These are phyloP conservation scores for Sugiyamaella xylanicola DNA, from an alignment of 1,139 yeast genomes.

Conservation along the genomic window DNA sequence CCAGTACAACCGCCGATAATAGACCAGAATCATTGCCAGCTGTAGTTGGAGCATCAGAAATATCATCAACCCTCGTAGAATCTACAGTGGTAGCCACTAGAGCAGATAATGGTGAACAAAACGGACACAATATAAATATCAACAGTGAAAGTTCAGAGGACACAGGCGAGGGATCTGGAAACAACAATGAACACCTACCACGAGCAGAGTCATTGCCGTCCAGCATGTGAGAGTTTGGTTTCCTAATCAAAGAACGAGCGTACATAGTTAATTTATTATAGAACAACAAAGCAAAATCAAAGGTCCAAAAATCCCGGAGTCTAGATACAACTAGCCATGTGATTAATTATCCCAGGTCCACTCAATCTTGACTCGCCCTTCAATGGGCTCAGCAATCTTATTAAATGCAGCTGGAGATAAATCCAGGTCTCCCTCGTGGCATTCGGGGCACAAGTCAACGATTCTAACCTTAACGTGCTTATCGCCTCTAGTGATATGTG, in stretches of 20 bases:
- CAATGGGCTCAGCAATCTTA: constrained; percentile 47
- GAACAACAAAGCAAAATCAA: background rate
- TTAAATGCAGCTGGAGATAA: constrained; percentile 56
- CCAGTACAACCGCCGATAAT: no score
- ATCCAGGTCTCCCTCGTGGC: constrained; percentile 51
- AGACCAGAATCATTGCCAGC: background rate
- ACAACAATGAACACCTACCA: constrained; percentile 1
- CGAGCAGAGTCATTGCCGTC: background rate
- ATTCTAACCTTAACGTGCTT: constrained; percentile 53
- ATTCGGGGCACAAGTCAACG: constrained; percentile 56
- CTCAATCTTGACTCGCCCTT: constrained; percentile 50
- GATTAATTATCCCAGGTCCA: constrained; percentile 46
- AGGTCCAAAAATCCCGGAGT: background rate
- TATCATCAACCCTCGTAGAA: background rate
- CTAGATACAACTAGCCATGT: background rate
- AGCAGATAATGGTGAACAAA: background rate
- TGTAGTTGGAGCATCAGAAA: background rate
- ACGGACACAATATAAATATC: background rate
- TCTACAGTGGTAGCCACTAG: background rate
- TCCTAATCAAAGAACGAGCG: background rate
- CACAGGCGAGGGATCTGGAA: background rate
- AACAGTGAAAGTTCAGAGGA: background rate
- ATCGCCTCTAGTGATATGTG: constrained; percentile 48
- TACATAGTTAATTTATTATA: background rate
- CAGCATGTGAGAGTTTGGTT: background rate